A percentile compares a stretch with the other conserved stretches of the same genome.
Conservation (phyloP, 768 basidiomycete species). For the Phaffia australis region DNA sequence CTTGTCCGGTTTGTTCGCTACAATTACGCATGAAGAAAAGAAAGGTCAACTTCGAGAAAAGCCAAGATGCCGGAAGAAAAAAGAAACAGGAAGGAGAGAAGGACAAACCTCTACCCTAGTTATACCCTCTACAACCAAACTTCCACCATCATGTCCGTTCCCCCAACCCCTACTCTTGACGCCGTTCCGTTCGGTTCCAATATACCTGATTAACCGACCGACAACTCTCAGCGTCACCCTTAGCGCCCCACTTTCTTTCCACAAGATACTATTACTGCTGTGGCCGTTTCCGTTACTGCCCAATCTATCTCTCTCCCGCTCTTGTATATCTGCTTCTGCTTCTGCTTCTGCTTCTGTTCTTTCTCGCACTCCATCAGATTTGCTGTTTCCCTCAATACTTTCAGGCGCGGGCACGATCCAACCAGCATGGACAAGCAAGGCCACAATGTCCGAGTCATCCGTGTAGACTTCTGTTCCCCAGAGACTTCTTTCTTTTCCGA, state of each 20-base stretch:
- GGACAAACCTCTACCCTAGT: constrained; percentile 35
- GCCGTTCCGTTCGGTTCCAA: constrained; percentile 37
- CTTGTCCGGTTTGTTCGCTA: neutral
- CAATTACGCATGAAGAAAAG: neutral
- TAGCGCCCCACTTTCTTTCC: constrained; percentile 26
- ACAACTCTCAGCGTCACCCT: constrained; percentile 37
- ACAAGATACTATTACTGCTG: constrained; percentile 7
- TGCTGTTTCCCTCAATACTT: constrained; percentile 3
- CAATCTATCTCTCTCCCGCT: too few species aligned
- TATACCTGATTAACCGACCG: constrained; percentile 39
- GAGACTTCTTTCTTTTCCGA: constrained; percentile 31
- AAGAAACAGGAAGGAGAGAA: neutral
- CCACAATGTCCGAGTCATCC: constrained; percentile 41
- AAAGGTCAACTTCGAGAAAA: neutral
- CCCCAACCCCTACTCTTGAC: constrained; percentile 41
- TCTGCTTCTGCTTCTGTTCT: neutral
- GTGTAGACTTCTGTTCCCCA: constrained; percentile 45
- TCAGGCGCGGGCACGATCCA: constrained; percentile 34
- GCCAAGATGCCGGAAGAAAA: neutral
- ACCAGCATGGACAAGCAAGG: constrained; percentile 39
- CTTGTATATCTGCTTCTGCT: neutral
- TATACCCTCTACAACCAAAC: constrained; percentile 38
- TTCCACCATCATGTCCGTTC: constrained; percentile 42
- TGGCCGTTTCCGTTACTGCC: too few species aligned
- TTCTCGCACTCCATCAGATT: constrained; percentile 12